These are phyloP conservation scores for Triticum aestivum DNA, from an alignment of 176 grass and related monocot genomes.

Conservation along the genomic window IWGSC_CS_RefSeq_v2.1 NC_057797.1:710756278-710756777, in stretches of 20 bases:
- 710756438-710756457: not conserved
- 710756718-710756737: constrained; percentile 33
- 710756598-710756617: constrained; percentile 30
- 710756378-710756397: not conserved
- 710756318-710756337: constrained; percentile 18
- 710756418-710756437: constrained; percentile 20
- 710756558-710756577: constrained; percentile 28
- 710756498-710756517: not conserved
- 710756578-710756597: constrained; percentile 37
- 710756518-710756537: constrained; percentile 11
- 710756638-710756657: constrained; percentile 14
- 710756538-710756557: not conserved
- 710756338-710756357: not conserved
- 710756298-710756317: constrained; percentile 18
- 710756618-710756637: constrained; percentile 41
- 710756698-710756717: not conserved
- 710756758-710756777: not conserved
- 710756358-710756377: not conserved
- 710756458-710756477: constrained; percentile 7
- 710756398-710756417: not conserved
- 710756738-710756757: constrained; percentile 14
- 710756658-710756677: constrained; percentile 40
- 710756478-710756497: constrained; percentile 23
- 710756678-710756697: constrained; percentile 42
- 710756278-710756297: constrained; percentile 4